Conservation (phyloP, 2,329 filamentous ascomycete genomes). For the Orbilia javanica region DNA sequence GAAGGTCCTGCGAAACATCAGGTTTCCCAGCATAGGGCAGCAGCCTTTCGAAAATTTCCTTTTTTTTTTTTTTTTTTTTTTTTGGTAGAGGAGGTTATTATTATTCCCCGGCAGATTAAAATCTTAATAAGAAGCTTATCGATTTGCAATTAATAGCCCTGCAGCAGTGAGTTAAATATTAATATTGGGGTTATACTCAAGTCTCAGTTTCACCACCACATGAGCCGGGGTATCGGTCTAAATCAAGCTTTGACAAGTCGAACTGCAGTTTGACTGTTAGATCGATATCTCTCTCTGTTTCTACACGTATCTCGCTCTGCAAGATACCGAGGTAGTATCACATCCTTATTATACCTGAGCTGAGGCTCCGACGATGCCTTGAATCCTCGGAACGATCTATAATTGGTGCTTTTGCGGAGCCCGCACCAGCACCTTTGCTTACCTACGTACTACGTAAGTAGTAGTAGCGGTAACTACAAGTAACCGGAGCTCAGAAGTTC, state of each 20-base stretch:
- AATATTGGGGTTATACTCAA: not conserved
- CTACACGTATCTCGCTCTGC: not conserved
- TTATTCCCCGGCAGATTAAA: constrained; percentile 5
- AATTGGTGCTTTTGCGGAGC: constrained; percentile 9
- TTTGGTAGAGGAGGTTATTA: too few relatives aligned
- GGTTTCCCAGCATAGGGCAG: constrained; percentile 16
- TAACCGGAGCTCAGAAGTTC: not conserved
- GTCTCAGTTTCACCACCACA: constrained; percentile 4
- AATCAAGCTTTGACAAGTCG: constrained; percentile 15
- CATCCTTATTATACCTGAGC: not conserved
- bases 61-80: too few relatives aligned
- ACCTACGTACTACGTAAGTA: too few relatives aligned
- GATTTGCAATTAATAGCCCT: constrained; percentile 18
- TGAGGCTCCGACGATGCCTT: constrained; percentile 40
- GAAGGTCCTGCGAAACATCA: constrained; percentile 52
- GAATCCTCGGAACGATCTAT: constrained; percentile 39
- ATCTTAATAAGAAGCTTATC: constrained; percentile 14
- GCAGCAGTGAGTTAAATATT: not conserved
- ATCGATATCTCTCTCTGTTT: too few relatives aligned
- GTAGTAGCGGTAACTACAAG: not conserved
- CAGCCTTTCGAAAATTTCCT: too few relatives aligned
- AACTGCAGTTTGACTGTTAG: constrained; percentile 2
- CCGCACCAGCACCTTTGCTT: not conserved
- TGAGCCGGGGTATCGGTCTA: not conserved
- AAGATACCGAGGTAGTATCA: constrained; percentile 28